Evolutionary conservation across 768 basidiomycete genomes (phyloP), one percentile per base, ranked within the genome.

Genomic region (Leccinum uliginosum): DNA sequence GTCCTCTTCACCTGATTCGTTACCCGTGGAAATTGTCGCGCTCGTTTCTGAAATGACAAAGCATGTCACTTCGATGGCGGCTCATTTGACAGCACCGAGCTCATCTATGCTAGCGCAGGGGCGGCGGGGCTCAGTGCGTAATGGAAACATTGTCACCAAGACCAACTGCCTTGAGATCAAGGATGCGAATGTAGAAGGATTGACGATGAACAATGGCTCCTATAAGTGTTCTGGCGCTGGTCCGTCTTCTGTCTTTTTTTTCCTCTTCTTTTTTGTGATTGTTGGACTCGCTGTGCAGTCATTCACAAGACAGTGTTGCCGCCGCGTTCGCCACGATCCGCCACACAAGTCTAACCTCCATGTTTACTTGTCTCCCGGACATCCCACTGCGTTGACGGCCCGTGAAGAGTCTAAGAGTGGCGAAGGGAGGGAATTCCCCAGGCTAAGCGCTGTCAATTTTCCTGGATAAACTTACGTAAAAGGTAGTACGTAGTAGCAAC

Each of bases 191-290:
- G 55, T 40, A 4, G 47, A 55, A 0, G 64, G 59, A 17, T 0
- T 54, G 19, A 65, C 62, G 11, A 4, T 64, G 46, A 59, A 64
- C 34, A 54, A 45, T 32, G 51, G 51, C 11, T 55, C 53, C 19
- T 11, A 1, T 17, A 21, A 52, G 1, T 57, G 57, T 8, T 15
- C 51, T 30, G 64, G 64, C 9, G 53, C 57, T 23, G 58, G 64
- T 64, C 7, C n/a, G 64, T 59, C 21, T 15, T 3, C 32, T 4
- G n/a, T 30, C 21, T 7, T 19, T 43, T 26, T 46, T 3, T 3
- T 17, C n/a, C n/a, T n/a, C 21, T 38, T 4, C n/a, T 5, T 2
- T 50, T 21, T 30, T 43, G 47, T 57, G 32, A 55, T 19, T 11
- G 6, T 50, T 9, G 19, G 12, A n/a, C 15, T 12, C 23, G 14